Base-by-base conservation (phyloP, 1,284 basidiomycete genomes). In the Trichosporon coremiiforme region DNA sequence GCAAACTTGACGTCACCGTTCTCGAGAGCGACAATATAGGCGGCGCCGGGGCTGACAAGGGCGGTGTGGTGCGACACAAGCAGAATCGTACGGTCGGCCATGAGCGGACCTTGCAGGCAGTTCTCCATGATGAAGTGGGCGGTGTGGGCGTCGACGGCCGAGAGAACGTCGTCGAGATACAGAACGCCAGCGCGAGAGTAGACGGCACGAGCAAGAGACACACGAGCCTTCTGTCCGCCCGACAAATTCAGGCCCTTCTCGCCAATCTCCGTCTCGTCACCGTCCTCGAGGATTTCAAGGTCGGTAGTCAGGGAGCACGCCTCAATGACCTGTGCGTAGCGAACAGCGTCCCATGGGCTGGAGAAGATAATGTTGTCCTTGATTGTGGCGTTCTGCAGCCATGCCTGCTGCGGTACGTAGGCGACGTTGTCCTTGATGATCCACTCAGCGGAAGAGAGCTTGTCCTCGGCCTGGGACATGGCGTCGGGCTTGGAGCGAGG, bases 151-250 rank as follows among this genome's bases (percentile, higher is more conserved):
- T 95, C 93, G 68, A 94, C 91, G 84, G 79, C 73, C 36, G 77
- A 78, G 41, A 80, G 71, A 0, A 80, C 78, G 77, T 99, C 96
- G 77, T 99, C 96, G 53, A 98, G 85, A 57, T 97, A 85, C 0
- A 98, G 84, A 29, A 92, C 85, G 0, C 90, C 90, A 9, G 96
- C 95, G 35, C 93, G 87, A 66, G 93, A 95, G 83, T 98, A 98
- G 31, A 98, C 89, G 0, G 95, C 95, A 68, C 96, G 90, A 25
- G 95, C 95, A 8, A 96, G 86, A 0, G 93, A 88, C 2, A 89
- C 92, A 85, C 96, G 87, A 38, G 94, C 94, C 78, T 98, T 98
- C 81, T 99, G 96, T 33, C 95, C 95, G 69, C 96, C 96, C 29
- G 91, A 94, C 36, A 96, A 84, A 80, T 94, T 95, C 22, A 94